Evolutionary conservation across 441 rosid species (phyloP), one percentile per base, ranked within the genome.

Genomic region (Kokia cookei): DNA sequence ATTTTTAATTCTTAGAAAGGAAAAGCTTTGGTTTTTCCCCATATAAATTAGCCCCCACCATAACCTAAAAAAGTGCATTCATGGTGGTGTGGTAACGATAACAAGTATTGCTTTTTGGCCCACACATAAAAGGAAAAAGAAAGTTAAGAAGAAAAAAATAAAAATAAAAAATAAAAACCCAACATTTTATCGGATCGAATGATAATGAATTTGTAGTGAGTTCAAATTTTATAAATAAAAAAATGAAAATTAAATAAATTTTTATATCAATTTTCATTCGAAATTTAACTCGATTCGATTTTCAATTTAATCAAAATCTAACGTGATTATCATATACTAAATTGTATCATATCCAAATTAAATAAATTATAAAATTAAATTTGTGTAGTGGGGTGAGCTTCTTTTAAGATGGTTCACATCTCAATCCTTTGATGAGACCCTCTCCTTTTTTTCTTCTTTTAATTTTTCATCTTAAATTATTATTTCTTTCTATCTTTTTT

Each of bases 341-440:
- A 32, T 0, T 32, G 0, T 3, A 0, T 29, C 0, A 0, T 0
- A 4, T 1, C 0, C 0, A 3, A 1, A 32, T 4, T 32, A 3
- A 32, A 32, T 32, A 32, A 32, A 32, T 32, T 0, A 32, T 32
- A 32, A 32, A 32, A 32, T 32, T 32, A 40, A 71, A 19, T 53
- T 14, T 64, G 72, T 32, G 63, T 69, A 74, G 84, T 82, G 91
- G 93, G 92, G 86, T 90, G 86, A 76, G n/a, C 97, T 79, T 74
- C 95, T 85, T 90, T 92, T 90, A 62, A 88, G 91, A 26, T 32
- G 86, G 84, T 80, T 80, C 79, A 76, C 78, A 84, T 86, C 79
- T 75, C 79, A 80, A 83, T 85, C 89, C 84, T 83, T 81, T 85
- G 88, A 89, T 53, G 82, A 83, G 84, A 84, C 84, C 73, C 85